These are phyloP conservation scores for Dothistroma septosporum DNA, from an alignment of 2,329 filamentous ascomycete species.

Conservation along the genomic window DNA sequence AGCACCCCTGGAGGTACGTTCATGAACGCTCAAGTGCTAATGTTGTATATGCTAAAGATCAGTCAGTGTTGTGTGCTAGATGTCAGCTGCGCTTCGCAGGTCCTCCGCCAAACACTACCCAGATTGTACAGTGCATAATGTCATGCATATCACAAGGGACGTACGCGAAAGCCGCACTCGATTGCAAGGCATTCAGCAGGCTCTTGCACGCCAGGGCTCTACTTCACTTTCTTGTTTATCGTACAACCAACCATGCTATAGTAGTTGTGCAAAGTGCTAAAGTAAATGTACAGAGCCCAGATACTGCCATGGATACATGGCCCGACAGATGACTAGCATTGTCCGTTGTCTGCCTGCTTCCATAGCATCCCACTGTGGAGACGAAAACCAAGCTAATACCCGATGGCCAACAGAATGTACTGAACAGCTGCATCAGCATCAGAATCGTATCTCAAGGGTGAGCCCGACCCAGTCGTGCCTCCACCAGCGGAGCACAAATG, in stretches of 20 bases:
- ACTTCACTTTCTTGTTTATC: neutral
- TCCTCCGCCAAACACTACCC: neutral
- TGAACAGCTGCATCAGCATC: constrained; percentile 26
- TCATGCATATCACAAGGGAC: neutral
- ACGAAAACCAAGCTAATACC: neutral
- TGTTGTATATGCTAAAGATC: neutral
- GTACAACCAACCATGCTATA: neutral
- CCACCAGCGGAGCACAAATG: constrained; percentile 19
- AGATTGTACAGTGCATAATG: neutral
- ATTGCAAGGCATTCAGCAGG: neutral
- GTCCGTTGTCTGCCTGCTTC: neutral
- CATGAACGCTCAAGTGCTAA: neutral
- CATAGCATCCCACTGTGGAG: neutral
- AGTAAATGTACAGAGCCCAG: neutral
- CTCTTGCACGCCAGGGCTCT: neutral
- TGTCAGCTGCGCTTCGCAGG: neutral
- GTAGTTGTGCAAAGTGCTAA: neutral
- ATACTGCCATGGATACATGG: neutral
- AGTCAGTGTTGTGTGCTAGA: neutral
- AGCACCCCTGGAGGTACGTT: constrained; percentile 74
- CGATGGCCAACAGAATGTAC: constrained; percentile 14
- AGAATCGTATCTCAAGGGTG: constrained; percentile 24
- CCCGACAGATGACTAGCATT: neutral
- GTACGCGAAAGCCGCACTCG: neutral
- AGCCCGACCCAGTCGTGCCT: constrained; percentile 19